Percentiles rank a stretch among this genome's conserved stretches.
These are phyloP conservation scores for Termitomyces sp. DNA, from an alignment of 768 basidiomycete genomes.

Conservation along the genomic window DNA sequence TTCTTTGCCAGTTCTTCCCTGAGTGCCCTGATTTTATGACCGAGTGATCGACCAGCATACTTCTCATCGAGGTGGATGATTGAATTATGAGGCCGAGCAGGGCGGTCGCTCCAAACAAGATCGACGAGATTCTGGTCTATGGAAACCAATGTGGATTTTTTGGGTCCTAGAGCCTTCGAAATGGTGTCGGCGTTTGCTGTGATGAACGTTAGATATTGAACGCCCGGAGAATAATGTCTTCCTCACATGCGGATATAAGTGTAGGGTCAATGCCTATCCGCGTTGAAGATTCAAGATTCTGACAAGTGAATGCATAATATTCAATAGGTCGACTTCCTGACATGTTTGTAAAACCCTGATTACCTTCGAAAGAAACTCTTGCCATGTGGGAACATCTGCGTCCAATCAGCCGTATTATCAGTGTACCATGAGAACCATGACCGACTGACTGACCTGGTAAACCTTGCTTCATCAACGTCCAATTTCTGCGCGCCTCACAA, in stretches of 20 bases:
- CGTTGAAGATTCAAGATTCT: conserved; percentile 59
- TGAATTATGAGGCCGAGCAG: conserved; percentile 58
- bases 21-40: conserved; percentile 62
- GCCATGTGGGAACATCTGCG: conserved; percentile 84
- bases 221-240: neutral
- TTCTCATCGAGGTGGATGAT: conserved; percentile 69
- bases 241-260: conserved; percentile 60
- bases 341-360: conserved; percentile 15
- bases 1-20: conserved; percentile 62
- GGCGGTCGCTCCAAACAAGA: conserved; percentile 69
- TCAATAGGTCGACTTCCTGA: neutral
- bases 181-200: conserved; percentile 65
- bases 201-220: neutral
- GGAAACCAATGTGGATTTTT: conserved; percentile 60
- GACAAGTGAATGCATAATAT: neutral
- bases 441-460: conserved; percentile 49
- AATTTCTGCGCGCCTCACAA: conserved; percentile 48
- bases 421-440: neutral
- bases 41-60: conserved; percentile 65
- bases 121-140: conserved; percentile 75
- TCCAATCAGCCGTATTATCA: neutral
- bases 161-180: conserved; percentile 45
- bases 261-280: conserved; percentile 82
- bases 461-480: conserved; percentile 93
- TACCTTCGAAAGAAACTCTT: conserved; percentile 78